Percentiles rank a stretch among this genome's conserved stretches.
Evolutionary conservation across 306 rosid genomes (phyloP).

Genomic region (Ziziphus jujuba): DNA sequence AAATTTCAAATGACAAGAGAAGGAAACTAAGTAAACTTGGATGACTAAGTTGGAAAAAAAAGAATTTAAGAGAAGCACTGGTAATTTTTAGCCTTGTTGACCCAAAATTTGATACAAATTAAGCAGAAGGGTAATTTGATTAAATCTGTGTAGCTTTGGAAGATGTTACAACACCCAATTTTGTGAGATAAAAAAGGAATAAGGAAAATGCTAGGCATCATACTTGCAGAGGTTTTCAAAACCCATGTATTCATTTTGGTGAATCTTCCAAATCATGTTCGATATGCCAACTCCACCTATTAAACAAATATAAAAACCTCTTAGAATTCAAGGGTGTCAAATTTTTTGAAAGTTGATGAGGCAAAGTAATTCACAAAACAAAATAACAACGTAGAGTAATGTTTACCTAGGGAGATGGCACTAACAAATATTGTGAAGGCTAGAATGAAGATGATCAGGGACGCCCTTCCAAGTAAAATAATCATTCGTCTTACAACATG

Average conservation of each 20-base stretch:
- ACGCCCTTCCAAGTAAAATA: conserved; percentile 75
- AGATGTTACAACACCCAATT: not conserved
- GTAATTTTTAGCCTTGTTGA: conserved; percentile 1
- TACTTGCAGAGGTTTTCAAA: conserved; percentile 82
- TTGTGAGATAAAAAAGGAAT: not conserved
- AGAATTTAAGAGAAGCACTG: not conserved
- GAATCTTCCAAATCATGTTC: conserved; percentile 54
- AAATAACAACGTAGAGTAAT: not conserved
- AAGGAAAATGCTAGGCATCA: conserved; percentile 16
- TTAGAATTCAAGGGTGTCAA: not conserved
- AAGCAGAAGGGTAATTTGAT: too few relatives aligned
- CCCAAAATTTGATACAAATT: not conserved
- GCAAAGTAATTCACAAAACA: not conserved
- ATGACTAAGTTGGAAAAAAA: not conserved
- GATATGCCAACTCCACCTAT: conserved; percentile 86
- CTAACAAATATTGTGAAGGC: conserved; percentile 70
- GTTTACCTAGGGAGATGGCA: conserved; percentile 73
- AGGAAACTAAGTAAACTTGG: not conserved
- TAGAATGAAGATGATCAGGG: conserved; percentile 82
- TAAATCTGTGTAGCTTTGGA: not conserved
- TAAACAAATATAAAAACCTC: not conserved
- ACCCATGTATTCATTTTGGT: conserved; percentile 72
- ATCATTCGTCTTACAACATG: conserved; percentile 66
- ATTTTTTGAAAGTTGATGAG: not conserved
- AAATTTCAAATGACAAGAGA: not conserved